phyloP scores from a whole-genome alignment of 2,329 filamentous ascomycete species.

The Xylariaceae sp. region DNA sequence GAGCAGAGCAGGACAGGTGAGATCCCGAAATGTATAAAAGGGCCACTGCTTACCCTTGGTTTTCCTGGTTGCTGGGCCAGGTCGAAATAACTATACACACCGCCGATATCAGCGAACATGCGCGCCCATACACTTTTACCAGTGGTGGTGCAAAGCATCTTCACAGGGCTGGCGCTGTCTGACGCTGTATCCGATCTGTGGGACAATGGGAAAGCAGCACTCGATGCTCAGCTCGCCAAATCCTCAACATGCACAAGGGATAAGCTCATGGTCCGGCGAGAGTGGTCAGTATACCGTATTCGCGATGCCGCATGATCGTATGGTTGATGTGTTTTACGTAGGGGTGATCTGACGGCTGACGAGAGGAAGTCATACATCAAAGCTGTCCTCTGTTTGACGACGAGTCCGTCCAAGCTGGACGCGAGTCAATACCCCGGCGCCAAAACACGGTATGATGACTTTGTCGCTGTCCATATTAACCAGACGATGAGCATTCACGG shows the following conservation, averaged over 20 bases:
- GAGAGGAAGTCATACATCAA: constrained; percentile 21
- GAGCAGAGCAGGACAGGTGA: no score
- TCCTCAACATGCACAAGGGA: constrained; percentile 19
- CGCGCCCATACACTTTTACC: no score
- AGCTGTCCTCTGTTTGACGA: constrained; percentile 21
- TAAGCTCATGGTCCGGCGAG: constrained; percentile 18
- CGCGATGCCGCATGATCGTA: neutral
- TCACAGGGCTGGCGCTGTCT: constrained; percentile 5
- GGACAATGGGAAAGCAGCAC: constrained; percentile 15
- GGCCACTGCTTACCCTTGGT: no score
- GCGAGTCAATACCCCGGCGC: constrained; percentile 20
- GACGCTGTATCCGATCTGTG: constrained; percentile 22
- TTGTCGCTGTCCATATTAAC: constrained; percentile 28
- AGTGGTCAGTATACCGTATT: constrained; percentile 14
- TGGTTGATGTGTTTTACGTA: neutral
- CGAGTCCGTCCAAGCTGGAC: constrained; percentile 19
- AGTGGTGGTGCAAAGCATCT: no score
- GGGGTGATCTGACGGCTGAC: constrained; percentile 11
- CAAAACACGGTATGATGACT: constrained; percentile 27
- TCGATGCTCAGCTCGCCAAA: constrained; percentile 19
- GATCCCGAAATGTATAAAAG: no score
- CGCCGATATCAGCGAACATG: no score
- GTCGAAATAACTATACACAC: no score
- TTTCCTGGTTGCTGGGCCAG: no score
- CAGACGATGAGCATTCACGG: constrained; percentile 20